Evolutionary conservation across 2,329 filamentous ascomycete genomes (phyloP), one percentile per base, ranked within the genome.

Genomic region (Fusarium dimerum): DNA sequence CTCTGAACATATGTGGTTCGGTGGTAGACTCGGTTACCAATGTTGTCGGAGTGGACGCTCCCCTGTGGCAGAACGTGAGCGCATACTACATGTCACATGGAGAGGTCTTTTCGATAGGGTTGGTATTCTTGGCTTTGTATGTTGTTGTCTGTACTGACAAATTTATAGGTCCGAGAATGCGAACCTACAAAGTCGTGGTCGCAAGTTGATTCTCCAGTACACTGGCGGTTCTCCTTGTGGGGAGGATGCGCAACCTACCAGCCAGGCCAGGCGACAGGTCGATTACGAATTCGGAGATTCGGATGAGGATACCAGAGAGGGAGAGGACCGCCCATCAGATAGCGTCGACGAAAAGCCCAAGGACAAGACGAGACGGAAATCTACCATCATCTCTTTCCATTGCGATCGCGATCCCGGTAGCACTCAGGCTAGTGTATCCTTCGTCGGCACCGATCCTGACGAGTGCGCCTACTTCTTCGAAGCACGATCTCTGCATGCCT

Each of bases 391-490:
- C 72, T 94, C 92, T 20, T 93, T 97, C 70, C 87, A 94, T 60
- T 99, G 94, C 77, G 92, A 97, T 68, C 85, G 84, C 56, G 92
- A 97, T 64, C 85, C 90, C 2, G 77, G 87, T 2, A 81, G 79
- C 30, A 82, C 83, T 5, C 79, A 83, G 40, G 87, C 92, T 5
- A 81, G 83, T 5, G 79, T 94, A 38, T 91, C 90, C 17, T 99
- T 96, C 69, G 87, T 97, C 53, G 90, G 89, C 53, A 76, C 78
- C 41, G 88, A 92, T 55, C 87, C 90, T 40, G 92, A 97, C 68
- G 88, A 95, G 54, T 99, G 94, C 78, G 85, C 90, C 30, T 99
- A 97, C 74, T 89, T 96, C 73, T 99, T 99, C 76, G 92, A 97
- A 71, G 87, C 92, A 45, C 88, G 93, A 59, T 94, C 90, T 20